Evolutionary conservation across 345 rosid genomes (phyloP), one percentile per base, ranked within the genome.

Genomic region (Arabidopsis suecica): DNA sequence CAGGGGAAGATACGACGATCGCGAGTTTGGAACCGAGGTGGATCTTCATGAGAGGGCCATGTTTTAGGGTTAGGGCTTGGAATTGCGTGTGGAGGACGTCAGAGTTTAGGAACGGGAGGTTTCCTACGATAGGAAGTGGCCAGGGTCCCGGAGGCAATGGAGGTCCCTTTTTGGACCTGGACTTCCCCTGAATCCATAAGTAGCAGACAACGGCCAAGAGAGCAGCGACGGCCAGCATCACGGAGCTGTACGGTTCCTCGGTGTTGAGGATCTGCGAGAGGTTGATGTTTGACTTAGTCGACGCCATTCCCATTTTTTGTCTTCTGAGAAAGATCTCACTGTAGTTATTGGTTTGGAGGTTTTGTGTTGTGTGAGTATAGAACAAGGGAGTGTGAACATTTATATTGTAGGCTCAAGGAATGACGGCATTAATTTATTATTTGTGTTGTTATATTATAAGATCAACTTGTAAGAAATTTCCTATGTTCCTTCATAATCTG

Each of bases 21-120:
- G 72, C 77, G 1, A 69, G 69, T 63, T 76, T 79, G 11, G 33
- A 78, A 6, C 86, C 86, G 7, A 81, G 76, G 48, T 58, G 80
- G 32, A 83, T 48, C n/a, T 83, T 83, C 63, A 75, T 51, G 75
- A 83, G 71, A 14, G 83, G 84, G 6, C 86, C 86, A 12, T 78
- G 79, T 14, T 54, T 65, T 18, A 37, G 37, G 3, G 84, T 73
- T 3, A 79, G 73, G 49, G 79, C 61, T 50, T 73, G 59, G 30
- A 84, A 73, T 2, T 74, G 71, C 0, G 61, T 59, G 62, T 82
- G 83, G 10, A 84, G 79, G 49, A 62, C 55, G 2, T 81, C 70
- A 3, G 65, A 66, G 34, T 78, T 69, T 4, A 84, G 37, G 56
- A 77, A 84, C 2, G 80, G 85, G 36, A 82, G 82, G 76, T 75